These are phyloP conservation scores for Fusarium pseudograminearum DNA, from an alignment of 2,329 filamentous ascomycete genomes.

Conservation along the genomic window DNA sequence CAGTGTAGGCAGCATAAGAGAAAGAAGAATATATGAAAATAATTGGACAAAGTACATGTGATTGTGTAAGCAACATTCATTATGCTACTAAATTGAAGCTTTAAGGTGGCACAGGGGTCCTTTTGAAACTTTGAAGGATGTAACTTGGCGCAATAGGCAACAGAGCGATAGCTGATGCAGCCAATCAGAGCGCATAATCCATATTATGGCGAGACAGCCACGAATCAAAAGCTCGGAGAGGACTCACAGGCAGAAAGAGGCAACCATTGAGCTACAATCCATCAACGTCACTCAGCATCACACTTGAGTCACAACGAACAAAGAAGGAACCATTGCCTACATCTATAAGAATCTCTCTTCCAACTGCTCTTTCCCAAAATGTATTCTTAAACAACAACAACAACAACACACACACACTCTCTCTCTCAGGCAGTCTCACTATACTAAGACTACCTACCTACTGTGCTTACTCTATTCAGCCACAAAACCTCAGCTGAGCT, in stretches of 20 bases:
- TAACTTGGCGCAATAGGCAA: constrained; percentile 14
- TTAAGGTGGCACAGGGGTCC: neutral
- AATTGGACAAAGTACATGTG: neutral
- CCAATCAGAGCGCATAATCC: constrained; percentile 4
- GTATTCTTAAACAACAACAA: neutral
- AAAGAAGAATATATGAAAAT: neutral
- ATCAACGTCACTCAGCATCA: neutral
- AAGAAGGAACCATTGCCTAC: neutral
- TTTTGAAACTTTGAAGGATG: neutral
- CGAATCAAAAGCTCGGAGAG: constrained; percentile 8
- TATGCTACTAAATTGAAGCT: neutral
- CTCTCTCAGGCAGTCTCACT: neutral
- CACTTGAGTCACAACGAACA: constrained; percentile 8
- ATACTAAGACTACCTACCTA: neutral
- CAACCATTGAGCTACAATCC: neutral
- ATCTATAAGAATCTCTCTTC: constrained; percentile 14
- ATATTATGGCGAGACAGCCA: neutral
- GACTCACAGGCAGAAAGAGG: constrained; percentile 24
- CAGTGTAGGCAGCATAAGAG: neutral
- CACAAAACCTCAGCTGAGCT: neutral
- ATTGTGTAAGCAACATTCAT: neutral
- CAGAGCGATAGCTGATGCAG: neutral
- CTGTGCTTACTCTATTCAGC: neutral
- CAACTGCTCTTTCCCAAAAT: neutral
- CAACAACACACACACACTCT: neutral